These are phyloP conservation scores for Coemansia sp. DNA, from an alignment of 192 early-diverging fungal genomes.

Conservation along the genomic window DNA sequence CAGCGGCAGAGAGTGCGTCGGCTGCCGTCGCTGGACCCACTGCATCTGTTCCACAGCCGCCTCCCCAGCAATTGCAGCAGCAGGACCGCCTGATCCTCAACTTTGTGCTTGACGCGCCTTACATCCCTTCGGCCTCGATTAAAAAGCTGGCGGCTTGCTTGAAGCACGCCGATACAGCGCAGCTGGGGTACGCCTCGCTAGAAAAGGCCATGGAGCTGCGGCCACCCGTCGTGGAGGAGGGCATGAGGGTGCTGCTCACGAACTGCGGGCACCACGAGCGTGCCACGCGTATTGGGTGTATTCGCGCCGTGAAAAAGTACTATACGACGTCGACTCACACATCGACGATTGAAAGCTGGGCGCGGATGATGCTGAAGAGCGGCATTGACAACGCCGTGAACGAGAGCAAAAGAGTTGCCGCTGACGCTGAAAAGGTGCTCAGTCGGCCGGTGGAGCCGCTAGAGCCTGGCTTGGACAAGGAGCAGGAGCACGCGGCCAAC, in stretches of 20 bases:
- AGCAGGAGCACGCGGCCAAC: background rate
- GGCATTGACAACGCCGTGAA: conserved; percentile 15
- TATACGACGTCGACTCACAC: conserved; percentile 15
- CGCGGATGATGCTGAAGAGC: conserved; percentile 12
- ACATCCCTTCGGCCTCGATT: conserved; percentile 11
- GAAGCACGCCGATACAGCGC: conserved; percentile 22
- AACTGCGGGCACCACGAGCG: conserved; percentile 39
- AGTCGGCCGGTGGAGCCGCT: background rate
- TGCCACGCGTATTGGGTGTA: conserved; percentile 42
- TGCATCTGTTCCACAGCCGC: background rate
- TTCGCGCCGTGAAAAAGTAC: conserved; percentile 45
- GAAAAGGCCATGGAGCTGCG: conserved; percentile 51
- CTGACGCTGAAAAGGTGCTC: background rate
- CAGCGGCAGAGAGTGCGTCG: background rate
- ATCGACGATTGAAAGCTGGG: conserved; percentile 32
- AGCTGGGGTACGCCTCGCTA: conserved; percentile 36
- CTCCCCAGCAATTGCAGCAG: conserved; percentile 10
- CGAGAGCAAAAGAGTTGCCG: background rate
- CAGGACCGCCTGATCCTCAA: conserved; percentile 26
- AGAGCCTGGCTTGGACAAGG: background rate
- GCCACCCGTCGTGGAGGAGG: conserved; percentile 33
- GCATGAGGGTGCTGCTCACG: conserved; percentile 37
- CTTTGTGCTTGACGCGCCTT: conserved; percentile 45
- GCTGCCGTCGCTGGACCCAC: conserved; percentile 1
- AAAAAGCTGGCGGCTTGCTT: conserved; percentile 31